These are phyloP conservation scores for Ocimum tenuiflorum DNA, from an alignment of 257 asterid species.

Conservation along the genomic window DNA sequence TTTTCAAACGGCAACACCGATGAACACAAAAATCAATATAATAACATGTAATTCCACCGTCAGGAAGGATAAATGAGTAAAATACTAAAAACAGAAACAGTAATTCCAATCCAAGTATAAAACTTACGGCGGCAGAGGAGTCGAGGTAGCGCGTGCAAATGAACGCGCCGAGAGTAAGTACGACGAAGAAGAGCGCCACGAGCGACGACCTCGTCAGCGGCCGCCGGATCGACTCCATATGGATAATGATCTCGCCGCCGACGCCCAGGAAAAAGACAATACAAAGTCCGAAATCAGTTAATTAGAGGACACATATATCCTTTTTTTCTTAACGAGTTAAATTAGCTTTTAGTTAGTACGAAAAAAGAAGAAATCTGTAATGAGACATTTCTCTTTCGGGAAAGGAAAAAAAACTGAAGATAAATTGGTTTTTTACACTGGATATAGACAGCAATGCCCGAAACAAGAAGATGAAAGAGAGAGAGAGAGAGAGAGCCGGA, in stretches of 20 bases:
- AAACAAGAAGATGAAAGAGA: not conserved
- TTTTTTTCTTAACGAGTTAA: not conserved
- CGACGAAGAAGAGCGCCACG: conserved; percentile 30
- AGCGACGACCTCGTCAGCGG: conserved; percentile 46
- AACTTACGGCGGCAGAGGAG: conserved; percentile 51
- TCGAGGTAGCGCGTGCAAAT: conserved; percentile 63
- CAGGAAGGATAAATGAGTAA: not conserved
- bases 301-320: not conserved
- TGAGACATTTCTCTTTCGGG: not conserved
- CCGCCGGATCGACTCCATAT: conserved; percentile 46
- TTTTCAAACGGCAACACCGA: not conserved
- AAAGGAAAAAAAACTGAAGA: not conserved
- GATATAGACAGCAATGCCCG: not conserved
- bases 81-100: not conserved
- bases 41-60: not conserved
- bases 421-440: not conserved
- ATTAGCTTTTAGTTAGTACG: not conserved
- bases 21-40: not conserved
- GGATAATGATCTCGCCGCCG: not conserved
- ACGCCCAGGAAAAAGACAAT: not conserved
- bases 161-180: conserved; percentile 59
- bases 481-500: not conserved
- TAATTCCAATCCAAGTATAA: not conserved
- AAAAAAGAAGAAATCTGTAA: not conserved
- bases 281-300: not conserved